Conservation (phyloP, 345 rosid species). For the Angophora floribunda region DNA sequence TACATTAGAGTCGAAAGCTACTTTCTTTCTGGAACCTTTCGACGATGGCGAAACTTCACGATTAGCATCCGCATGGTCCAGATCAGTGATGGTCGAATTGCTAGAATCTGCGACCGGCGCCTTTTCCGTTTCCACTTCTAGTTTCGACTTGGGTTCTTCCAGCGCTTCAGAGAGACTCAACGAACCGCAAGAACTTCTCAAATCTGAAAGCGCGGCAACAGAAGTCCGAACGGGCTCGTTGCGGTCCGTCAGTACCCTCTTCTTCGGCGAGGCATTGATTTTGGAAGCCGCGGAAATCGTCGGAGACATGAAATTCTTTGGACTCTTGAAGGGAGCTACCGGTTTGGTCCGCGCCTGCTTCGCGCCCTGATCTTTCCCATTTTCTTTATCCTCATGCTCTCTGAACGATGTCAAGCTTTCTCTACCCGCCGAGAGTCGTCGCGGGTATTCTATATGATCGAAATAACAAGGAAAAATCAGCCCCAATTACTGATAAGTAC, state of each 20-base stretch:
- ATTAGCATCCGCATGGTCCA: neutral
- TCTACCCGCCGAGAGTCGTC: slow-evolving; percentile 29
- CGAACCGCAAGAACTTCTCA: slow-evolving; percentile 11
- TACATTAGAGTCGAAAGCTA: slow-evolving; percentile 3
- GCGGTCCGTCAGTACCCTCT: slow-evolving; percentile 56
- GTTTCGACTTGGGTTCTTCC: slow-evolving; percentile 19
- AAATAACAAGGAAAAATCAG: neutral
- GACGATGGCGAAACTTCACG: neutral
- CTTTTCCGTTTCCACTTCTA: slow-evolving; percentile 6
- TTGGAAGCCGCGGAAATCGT: slow-evolving; percentile 85
- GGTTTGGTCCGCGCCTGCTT: slow-evolving; percentile 24
- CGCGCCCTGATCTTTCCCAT: slow-evolving; percentile 22
- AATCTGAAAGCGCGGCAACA: slow-evolving; percentile 29
- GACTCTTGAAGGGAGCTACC: slow-evolving; percentile 28
- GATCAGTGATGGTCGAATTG: slow-evolving; percentile 26
- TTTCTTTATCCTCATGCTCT: slow-evolving; percentile 59
- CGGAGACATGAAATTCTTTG: slow-evolving; percentile 84
- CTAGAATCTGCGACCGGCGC: neutral
- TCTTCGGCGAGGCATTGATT: slow-evolving; percentile 59
- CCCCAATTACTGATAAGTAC: neutral
- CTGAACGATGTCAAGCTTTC: slow-evolving; percentile 20
- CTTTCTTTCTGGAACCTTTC: slow-evolving; percentile 7
- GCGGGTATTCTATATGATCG: slow-evolving; percentile 19
- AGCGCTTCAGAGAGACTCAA: neutral
- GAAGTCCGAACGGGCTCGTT: slow-evolving; percentile 41